Conservation (phyloP, 2,329 filamentous ascomycete genomes). For the Triangularia verruculosa region DNA sequence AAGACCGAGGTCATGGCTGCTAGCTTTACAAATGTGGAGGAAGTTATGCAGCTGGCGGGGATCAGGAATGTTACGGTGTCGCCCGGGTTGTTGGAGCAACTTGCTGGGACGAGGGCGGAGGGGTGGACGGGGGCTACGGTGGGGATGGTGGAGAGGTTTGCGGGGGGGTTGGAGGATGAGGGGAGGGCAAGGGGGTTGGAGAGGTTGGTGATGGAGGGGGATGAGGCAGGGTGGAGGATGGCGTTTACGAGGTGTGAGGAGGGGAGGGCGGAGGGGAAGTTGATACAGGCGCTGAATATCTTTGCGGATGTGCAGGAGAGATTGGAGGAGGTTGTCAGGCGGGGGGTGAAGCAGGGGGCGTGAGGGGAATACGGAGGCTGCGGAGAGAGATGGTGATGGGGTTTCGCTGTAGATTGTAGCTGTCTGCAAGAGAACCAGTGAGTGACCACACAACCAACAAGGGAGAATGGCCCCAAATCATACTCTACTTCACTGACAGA, state of each 20-base stretch:
- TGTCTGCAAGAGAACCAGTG: no score
- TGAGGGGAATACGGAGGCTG: neutral
- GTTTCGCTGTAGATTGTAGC: no score
- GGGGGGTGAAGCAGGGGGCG: neutral
- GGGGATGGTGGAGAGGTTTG: slow-evolving; percentile 26
- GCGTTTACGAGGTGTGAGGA: slow-evolving; percentile 48
- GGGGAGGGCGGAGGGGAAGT: slow-evolving; percentile 49
- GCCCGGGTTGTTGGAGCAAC: slow-evolving; percentile 47
- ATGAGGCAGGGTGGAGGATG: slow-evolving; percentile 49
- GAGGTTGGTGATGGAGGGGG: slow-evolving; percentile 30
- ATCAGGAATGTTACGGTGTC: slow-evolving; percentile 59
- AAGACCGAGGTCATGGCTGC: slow-evolving; percentile 49
- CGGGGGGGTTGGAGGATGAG: no score
- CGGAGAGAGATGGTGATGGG: neutral
- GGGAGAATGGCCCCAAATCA: no score
- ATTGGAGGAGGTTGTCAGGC: slow-evolving; percentile 39
- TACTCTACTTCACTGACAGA: no score
- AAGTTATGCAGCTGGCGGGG: slow-evolving; percentile 58
- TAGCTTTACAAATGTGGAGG: slow-evolving; percentile 54
- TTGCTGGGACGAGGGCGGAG: slow-evolving; percentile 39
- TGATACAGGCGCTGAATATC: slow-evolving; percentile 54
- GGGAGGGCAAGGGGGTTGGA: no score
- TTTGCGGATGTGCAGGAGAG: slow-evolving; percentile 55
- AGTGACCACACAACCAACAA: no score
- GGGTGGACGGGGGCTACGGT: slow-evolving; percentile 31